Evolutionary conservation across 352 stramenopile species (phyloP).

Genomic region (Phytophthora agathidicida): DNA sequence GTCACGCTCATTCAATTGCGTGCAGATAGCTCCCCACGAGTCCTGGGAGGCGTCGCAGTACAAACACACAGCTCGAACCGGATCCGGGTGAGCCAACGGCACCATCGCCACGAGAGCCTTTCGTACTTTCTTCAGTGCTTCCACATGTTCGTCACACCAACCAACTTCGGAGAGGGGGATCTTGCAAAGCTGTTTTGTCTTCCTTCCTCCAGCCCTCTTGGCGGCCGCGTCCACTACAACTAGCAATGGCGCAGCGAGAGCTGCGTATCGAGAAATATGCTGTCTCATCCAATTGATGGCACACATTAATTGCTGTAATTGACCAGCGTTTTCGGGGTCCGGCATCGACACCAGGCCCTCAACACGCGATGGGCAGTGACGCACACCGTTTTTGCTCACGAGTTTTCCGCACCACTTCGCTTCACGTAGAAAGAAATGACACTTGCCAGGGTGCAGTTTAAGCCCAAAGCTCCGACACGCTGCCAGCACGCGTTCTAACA

Average conservation of each 20-base stretch:
- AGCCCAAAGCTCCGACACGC: conserved; percentile 2
- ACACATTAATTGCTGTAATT: conserved; percentile 13
- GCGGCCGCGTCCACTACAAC: background rate
- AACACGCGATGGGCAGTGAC: conserved; percentile 5
- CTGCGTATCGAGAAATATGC: background rate
- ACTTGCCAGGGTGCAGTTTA: conserved; percentile 4
- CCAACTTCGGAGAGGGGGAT: background rate
- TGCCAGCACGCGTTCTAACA: conserved; percentile 1
- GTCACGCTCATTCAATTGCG: background rate
- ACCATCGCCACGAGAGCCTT: conserved; percentile 3
- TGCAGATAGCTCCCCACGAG: conserved; percentile 1
- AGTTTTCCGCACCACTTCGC: conserved; percentile 5
- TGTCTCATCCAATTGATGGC: conserved; percentile 17
- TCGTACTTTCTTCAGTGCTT: background rate
- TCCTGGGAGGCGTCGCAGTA: conserved; percentile 12
- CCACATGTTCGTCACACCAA: background rate
- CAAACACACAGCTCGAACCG: background rate
- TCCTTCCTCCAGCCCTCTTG: background rate
- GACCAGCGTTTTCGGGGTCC: background rate
- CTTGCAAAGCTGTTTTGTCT: background rate
- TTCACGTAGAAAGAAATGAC: conserved; percentile 1
- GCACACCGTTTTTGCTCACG: conserved; percentile 1
- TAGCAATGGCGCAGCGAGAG: background rate
- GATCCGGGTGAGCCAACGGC: conserved; percentile 4
- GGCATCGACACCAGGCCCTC: conserved; percentile 5